phyloP scores from a whole-genome alignment of 2,329 filamentous ascomycete species.

The Fusarium proliferatum region DNA sequence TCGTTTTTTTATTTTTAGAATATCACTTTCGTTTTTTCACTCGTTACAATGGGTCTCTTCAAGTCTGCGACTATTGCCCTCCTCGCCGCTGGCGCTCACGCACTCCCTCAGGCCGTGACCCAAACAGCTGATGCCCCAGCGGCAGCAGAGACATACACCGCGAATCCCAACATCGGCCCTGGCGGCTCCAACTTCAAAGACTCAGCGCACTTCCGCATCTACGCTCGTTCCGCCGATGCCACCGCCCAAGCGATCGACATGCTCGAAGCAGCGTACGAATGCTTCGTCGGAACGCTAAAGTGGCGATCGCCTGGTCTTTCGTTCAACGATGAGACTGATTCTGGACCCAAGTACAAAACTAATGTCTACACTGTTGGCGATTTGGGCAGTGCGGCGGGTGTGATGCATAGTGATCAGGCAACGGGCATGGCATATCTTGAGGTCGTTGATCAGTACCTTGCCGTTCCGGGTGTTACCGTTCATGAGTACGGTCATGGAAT shows the following conservation, averaged over 20 bases:
- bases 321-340: constrained; percentile 48
- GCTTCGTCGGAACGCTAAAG: constrained; percentile 52
- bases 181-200: constrained; percentile 48
- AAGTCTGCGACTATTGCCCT: constrained; percentile 24
- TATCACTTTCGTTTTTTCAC: neutral
- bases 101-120: constrained; percentile 27
- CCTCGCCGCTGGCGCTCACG: constrained; percentile 22
- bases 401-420: constrained; percentile 54
- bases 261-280: constrained; percentile 59
- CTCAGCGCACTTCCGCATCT: constrained; percentile 56
- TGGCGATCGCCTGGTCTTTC: constrained; percentile 55
- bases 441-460: constrained; percentile 54
- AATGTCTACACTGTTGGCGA: constrained; percentile 57
- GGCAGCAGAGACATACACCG: constrained; percentile 40
- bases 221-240: constrained; percentile 38
- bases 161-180: constrained; percentile 48
- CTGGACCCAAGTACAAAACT: constrained; percentile 58
- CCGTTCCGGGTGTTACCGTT: constrained; percentile 54
- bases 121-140: constrained; percentile 11
- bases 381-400: constrained; percentile 54
- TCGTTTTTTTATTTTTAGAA: neutral
- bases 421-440: constrained; percentile 57
- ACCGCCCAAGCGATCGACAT: constrained; percentile 49
- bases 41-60: constrained; percentile 28
- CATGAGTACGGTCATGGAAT: constrained; percentile 63